Percentiles rank a stretch among this genome's conserved stretches.
Conservation (phyloP, 2,329 filamentous ascomycete genomes). For the Trichoderma lentiforme region DNA sequence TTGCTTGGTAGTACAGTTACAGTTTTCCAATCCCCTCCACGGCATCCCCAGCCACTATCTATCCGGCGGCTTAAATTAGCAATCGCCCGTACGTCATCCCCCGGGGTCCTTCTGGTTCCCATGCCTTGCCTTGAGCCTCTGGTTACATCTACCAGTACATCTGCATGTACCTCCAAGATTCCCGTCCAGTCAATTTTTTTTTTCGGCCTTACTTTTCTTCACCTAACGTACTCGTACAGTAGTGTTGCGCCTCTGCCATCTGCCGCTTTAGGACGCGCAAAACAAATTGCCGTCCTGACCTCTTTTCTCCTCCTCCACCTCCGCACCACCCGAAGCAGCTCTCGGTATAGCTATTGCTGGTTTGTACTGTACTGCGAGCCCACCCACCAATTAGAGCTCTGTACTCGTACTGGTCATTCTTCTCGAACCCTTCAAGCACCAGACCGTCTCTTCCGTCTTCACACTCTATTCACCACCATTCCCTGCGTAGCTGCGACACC, state of each 20-base stretch:
- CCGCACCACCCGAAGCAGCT: slow-evolving; percentile 16
- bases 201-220: slow-evolving; percentile 12
- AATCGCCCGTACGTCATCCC: slow-evolving; percentile 7
- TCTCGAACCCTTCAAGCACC: slow-evolving; percentile 10
- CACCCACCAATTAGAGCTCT: slow-evolving; percentile 12
- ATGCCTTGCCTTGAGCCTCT: neutral
- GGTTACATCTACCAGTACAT: neutral
- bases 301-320: slow-evolving; percentile 10
- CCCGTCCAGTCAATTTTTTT: neutral
- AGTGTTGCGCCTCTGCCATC: slow-evolving; percentile 9
- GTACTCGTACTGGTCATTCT: neutral
- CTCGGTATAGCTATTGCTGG: neutral
- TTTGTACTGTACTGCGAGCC: neutral
- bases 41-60: neutral
- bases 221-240: neutral
- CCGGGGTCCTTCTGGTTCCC: neutral
- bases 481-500: slow-evolving; percentile 1
- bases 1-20: neutral
- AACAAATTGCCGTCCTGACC: slow-evolving; percentile 10
- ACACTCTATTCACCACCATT: neutral
- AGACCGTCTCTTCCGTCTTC: slow-evolving; percentile 4
- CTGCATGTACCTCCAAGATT: neutral
- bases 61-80: neutral
- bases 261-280: slow-evolving; percentile 3
- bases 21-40: neutral